Evolutionary conservation across 2,329 filamentous ascomycete species (phyloP).

Genomic region (Pyrenochaeta sp.): DNA sequence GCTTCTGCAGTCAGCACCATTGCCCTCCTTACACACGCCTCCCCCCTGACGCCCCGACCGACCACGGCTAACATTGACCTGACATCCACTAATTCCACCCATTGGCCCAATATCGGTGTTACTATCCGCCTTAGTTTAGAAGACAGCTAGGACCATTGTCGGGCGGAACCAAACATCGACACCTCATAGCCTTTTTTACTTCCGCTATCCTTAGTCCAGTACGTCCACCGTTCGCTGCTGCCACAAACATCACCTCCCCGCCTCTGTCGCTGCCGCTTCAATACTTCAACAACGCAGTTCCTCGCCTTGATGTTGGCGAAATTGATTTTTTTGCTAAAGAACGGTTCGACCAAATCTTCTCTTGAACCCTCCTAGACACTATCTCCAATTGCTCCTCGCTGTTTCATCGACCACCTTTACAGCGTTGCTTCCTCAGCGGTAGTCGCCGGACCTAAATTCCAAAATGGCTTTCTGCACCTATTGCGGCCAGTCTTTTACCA

Average conservation of each 20-base stretch:
- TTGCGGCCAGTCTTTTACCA: slow-evolving; percentile 62
- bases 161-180: slow-evolving; percentile 23
- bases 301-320: slow-evolving; percentile 21
- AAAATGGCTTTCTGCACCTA: slow-evolving; percentile 64
- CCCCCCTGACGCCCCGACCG: slow-evolving; percentile 30
- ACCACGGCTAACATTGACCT: slow-evolving; percentile 27
- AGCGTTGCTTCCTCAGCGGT: slow-evolving; percentile 6
- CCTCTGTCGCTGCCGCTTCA: slow-evolving; percentile 9
- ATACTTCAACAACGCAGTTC: slow-evolving; percentile 6
- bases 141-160: slow-evolving; percentile 13
- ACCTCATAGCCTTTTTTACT: slow-evolving; percentile 17
- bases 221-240: slow-evolving; percentile 16
- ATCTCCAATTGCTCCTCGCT: not conserved
- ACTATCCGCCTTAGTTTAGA: slow-evolving; percentile 23
- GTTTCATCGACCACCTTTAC: slow-evolving; percentile 1
- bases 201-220: slow-evolving; percentile 14
- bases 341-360: slow-evolving; percentile 15
- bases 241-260: slow-evolving; percentile 15
- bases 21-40: slow-evolving; percentile 34
- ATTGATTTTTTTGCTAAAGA: slow-evolving; percentile 16
- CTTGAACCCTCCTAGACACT: slow-evolving; percentile 3
- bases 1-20: slow-evolving; percentile 35
- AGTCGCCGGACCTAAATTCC: slow-evolving; percentile 4
- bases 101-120: slow-evolving; percentile 28
- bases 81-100: slow-evolving; percentile 28